Base-by-base conservation (phyloP, 2,329 filamentous ascomycete species). In the Penicillium italicum region DNA sequence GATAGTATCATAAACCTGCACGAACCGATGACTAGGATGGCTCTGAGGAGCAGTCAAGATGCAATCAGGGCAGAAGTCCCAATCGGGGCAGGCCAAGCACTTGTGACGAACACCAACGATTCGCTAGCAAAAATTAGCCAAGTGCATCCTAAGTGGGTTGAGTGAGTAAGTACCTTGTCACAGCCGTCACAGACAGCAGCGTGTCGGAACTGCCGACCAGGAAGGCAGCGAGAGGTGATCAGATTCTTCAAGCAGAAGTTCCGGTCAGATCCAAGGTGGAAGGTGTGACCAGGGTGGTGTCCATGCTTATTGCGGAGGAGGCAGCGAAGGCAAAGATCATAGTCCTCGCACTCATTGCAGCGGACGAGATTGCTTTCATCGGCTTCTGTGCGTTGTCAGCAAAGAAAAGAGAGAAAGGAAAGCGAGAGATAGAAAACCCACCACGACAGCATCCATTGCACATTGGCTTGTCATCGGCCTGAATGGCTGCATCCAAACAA, bases 41-140 rank as follows among this genome's bases (percentile, higher is more conserved):
- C 82, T 85, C 66, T 85, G 81, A 57, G 76, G 74, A 42, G 90
- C 87, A 62, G 81, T 84, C 65, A 80, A 76, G 56, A 90, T 74
- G 75, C 95, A 99, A 9, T 84, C 79, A 24, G 82, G 81, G 79
- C 94, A 99, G 77, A 90, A 97, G 69, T 99, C 94, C 89, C 91
- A 99, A 74, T 99, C 94, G 41, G 95, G 94, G 79, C 94, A 99
- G 72, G 91, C 87, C 62, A 97, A 81, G 74, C 94, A 99, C 82
- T 99, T 99, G 83, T 97, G 88, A 65, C 94, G 93, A 55, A 96
- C 82, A 65, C 94, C 95, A 65, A 82, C 81, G 67, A 99, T 94
- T 72, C 85, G 86, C 81, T 86, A 59, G 34, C 14, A 8, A 28
- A 14, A 3, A 37, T 52, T 30, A 52, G 41, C 16, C 14, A 11